phyloP scores from a whole-genome alignment of 306 rosid species.

The Lathyrus aphaca region DNA sequence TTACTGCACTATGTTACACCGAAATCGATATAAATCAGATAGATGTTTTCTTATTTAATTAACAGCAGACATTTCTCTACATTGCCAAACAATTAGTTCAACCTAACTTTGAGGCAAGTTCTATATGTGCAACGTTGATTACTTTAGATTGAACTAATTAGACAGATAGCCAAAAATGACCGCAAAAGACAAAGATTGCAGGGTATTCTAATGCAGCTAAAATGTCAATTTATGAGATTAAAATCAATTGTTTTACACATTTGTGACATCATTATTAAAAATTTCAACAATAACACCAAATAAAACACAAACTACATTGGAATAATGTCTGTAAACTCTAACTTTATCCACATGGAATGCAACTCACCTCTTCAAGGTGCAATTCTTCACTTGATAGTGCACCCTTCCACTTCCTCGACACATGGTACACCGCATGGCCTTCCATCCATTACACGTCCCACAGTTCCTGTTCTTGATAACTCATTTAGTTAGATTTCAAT shows the following conservation, averaged over 20 bases:
- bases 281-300: constrained; percentile 17
- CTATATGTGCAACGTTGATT: background rate
- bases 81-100: constrained; percentile 28
- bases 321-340: constrained; percentile 27
- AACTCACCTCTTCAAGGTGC: constrained; percentile 62
- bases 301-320: constrained; percentile 11
- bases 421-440: constrained; percentile 85
- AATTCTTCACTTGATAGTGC: constrained; percentile 89
- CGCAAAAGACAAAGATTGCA: constrained; percentile 28
- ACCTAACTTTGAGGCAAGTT: constrained; percentile 2
- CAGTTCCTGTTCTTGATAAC: constrained; percentile 66
- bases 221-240: constrained; percentile 9
- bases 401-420: constrained; percentile 92
- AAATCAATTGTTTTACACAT: background rate
- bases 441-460: constrained; percentile 90
- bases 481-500: constrained; percentile 39
- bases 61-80: constrained; percentile 23
- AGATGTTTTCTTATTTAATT: constrained; percentile 9
- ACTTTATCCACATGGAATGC: constrained; percentile 32
- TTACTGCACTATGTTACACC: constrained; percentile 27
- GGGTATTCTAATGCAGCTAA: constrained; percentile 14
- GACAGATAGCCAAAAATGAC: constrained; percentile 11
- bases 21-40: constrained; percentile 9
- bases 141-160: constrained; percentile 23
- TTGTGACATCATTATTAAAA: constrained; percentile 19